A percentile compares a stretch with the other conserved stretches of the same genome.
phyloP scores from a whole-genome alignment of 2,329 filamentous ascomycete species.

The Cytospora mali region DNA sequence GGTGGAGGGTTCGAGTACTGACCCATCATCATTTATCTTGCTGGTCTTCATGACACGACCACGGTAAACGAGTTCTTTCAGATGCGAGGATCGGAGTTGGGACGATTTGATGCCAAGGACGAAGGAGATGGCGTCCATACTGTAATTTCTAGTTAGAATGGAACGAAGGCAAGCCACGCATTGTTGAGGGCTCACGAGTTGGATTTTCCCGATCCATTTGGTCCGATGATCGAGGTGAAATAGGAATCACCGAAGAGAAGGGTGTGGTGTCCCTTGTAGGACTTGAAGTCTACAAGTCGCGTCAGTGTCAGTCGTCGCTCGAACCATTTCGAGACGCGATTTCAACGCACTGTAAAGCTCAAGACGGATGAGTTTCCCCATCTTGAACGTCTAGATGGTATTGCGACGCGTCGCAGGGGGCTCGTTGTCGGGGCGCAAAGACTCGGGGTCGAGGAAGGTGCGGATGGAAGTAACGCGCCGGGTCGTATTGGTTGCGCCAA shows the following conservation, averaged over 20 bases:
- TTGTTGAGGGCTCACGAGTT: conserved; percentile 72
- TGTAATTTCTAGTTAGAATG: conserved; percentile 43
- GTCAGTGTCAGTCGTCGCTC: conserved; percentile 18
- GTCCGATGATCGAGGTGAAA: conserved; percentile 98
- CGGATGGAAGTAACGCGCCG: neutral
- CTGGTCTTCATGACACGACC: conserved; percentile 90
- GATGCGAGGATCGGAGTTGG: conserved; percentile 90
- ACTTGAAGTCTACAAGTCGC: conserved; percentile 84
- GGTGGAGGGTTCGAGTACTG: conserved; percentile 60
- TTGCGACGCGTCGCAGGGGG: conserved; percentile 21
- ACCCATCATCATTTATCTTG: conserved; percentile 89
- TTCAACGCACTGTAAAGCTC: conserved; percentile 81
- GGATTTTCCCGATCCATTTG: conserved; percentile 99
- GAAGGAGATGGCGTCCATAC: conserved; percentile 99
- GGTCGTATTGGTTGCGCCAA: conserved; percentile 1
- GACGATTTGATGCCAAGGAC: conserved; percentile 98
- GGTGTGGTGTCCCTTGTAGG: conserved; percentile 95
- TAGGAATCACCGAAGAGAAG: conserved; percentile 96
- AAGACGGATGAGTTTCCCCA: conserved; percentile 95
- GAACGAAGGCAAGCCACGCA: neutral
- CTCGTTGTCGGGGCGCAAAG: conserved; percentile 2
- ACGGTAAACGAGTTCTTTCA: conserved; percentile 94
- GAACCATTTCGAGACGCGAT: conserved; percentile 4
- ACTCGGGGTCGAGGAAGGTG: neutral
- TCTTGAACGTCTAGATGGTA: conserved; percentile 49